Evolutionary conservation across 371 early-diverging fungal genomes (phyloP).

Genomic region (Lichtheimia ramosa): DNA sequence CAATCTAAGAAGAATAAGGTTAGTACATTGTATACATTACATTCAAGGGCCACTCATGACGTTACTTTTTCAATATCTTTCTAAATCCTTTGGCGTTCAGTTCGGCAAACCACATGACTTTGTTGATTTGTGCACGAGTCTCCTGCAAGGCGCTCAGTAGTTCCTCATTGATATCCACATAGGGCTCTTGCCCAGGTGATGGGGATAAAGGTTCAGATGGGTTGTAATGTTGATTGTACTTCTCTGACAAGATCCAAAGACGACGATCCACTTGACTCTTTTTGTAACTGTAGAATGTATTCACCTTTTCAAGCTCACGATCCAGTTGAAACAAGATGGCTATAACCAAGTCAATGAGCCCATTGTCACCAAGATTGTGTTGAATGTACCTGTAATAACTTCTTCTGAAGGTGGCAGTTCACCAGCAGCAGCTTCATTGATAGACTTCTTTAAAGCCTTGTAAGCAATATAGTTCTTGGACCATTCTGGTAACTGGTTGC

Average conservation of each 20-base stretch:
- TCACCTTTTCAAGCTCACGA: conserved; percentile 68
- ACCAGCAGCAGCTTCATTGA: conserved; percentile 50
- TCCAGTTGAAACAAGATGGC: conserved; percentile 66
- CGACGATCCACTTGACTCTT: conserved; percentile 59
- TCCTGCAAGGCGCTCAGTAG: conserved; percentile 58
- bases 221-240: conserved; percentile 35
- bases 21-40: background rate
- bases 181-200: background rate
- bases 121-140: conserved; percentile 57
- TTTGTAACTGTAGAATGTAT: conserved; percentile 63
- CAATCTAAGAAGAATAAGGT: conserved; percentile 35
- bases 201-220: background rate
- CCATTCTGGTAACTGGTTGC: conserved; percentile 75
- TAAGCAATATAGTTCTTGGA: conserved; percentile 65
- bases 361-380: background rate
- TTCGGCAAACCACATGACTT: conserved; percentile 64
- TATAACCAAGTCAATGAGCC: conserved; percentile 17
- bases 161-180: conserved; percentile 44
- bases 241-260: conserved; percentile 60
- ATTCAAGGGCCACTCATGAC: background rate
- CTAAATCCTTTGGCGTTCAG: conserved; percentile 64
- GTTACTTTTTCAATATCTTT: conserved; percentile 76
- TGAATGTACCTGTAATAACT: conserved; percentile 34
- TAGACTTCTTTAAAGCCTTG: conserved; percentile 64
- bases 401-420: conserved; percentile 36